Evolutionary conservation across 176 grass and related monocot genomes (phyloP).

Genomic region (Saccharum spontaneum): DNA sequence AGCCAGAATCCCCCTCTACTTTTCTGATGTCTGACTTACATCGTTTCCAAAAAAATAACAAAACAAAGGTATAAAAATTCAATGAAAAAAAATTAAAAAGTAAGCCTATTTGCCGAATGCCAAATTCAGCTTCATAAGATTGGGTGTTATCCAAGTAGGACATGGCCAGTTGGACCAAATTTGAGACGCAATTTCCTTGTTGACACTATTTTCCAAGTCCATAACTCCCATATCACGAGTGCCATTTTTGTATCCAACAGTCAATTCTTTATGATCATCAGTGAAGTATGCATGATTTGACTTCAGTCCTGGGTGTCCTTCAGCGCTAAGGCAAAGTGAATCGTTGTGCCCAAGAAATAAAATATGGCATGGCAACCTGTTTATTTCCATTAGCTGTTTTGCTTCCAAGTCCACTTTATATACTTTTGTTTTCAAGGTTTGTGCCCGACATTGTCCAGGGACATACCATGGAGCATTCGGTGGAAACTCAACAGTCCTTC

Average conservation of each 20-base stretch:
- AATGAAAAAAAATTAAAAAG: background rate
- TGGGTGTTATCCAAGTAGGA: slow-evolving; percentile 3
- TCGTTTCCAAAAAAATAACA: background rate
- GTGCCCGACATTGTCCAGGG: background rate
- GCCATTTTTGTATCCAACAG: background rate
- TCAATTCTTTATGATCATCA: background rate
- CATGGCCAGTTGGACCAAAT: slow-evolving; percentile 16
- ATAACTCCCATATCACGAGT: background rate
- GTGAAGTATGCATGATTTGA: slow-evolving; percentile 20
- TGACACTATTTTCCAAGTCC: background rate
- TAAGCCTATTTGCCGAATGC: background rate
- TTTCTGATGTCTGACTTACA: background rate
- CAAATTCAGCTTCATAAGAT: background rate
- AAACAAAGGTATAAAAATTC: background rate
- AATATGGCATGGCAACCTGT: background rate
- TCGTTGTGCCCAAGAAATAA: slow-evolving; percentile 15
- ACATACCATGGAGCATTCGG: background rate
- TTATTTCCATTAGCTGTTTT: background rate
- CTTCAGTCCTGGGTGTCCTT: background rate
- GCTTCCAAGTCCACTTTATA: background rate
- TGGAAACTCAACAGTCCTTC: background rate
- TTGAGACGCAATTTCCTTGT: background rate
- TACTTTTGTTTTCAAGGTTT: background rate
- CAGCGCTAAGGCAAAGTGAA: background rate
- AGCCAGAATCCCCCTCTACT: too few relatives aligned